Base-by-base conservation (phyloP, 805 yeast genomes). In the Hanseniaspora lachancei region DNA sequence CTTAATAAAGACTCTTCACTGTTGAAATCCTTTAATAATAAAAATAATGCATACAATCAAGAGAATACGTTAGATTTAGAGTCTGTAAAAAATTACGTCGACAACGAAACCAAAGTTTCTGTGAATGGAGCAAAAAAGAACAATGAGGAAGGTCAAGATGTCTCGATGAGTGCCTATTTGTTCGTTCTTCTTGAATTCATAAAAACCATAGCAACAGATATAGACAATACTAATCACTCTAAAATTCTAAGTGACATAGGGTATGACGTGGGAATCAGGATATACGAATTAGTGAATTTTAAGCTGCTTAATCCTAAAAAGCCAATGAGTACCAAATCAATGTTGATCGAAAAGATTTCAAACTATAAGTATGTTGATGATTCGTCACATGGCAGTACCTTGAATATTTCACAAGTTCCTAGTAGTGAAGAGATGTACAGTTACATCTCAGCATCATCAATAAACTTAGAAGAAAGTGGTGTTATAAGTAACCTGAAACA, bases 161-260 rank as follows among this genome's bases (percentile, higher is more conserved):
- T 86, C 34, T 81, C 84, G 47, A 67, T 84, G 21, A 75, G 86
- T 16, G 75, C 89, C 5, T 74, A 86, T 62, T 79, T 88, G 34
- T 83, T 80, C 60, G 69, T 88, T 38, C 84, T 84, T 61, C 76
- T 84, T 66, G 93, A 86, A 62, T 76, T 84, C 71, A 80, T 47
- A 81, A 81, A 60, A 72, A 72, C 57, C 72, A 78, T 49, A 77
- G 87, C 32, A 76, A 75, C 58, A 83, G 58, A 50, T 18, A 44
- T 41, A 38, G 47, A 86, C 18, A 74, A 86, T 20, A 21, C 21
- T 50, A 89, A 86, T 60, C 70, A 82, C 52, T 86, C 80, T 63
- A 61, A 71, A 13, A 70, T 81, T 56, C 73, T 88, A 51, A 82
- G 80, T 62, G 79, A 78, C n/a, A 68, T 84, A 47, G 96, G 96